A percentile compares a stretch with the other conserved stretches of the same genome.
These are phyloP conservation scores for Brassica rapa DNA, from an alignment of 345 rosid species.

Conservation along the genomic window DNA sequence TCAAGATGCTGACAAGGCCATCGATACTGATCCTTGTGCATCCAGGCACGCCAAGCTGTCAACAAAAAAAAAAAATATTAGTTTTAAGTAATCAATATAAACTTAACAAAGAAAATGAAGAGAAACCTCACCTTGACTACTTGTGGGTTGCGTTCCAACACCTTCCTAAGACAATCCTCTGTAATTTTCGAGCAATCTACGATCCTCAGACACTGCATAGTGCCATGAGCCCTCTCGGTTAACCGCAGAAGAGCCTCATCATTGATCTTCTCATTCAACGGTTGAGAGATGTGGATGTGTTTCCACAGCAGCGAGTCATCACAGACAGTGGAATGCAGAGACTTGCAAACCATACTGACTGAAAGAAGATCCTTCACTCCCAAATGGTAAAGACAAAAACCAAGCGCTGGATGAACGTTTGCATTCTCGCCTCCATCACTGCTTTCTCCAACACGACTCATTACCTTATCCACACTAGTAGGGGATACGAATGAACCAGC, in stretches of 20 bases:
- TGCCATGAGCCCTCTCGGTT: conserved; percentile 72
- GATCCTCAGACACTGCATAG: conserved; percentile 72
- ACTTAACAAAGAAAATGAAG: not conserved
- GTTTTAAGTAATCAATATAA: not conserved
- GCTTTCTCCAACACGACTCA: conserved; percentile 33
- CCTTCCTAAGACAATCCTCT: conserved; percentile 63
- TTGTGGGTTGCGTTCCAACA: conserved; percentile 63
- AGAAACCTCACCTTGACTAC: conserved; percentile 61
- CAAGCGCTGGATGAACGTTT: conserved; percentile 59
- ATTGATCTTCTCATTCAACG: conserved; percentile 80
- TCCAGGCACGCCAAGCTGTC: conserved; percentile 87
- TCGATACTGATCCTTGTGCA: conserved; percentile 74
- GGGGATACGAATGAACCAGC: conserved; percentile 31
- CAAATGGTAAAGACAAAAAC: conserved; percentile 61
- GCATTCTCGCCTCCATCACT: conserved; percentile 44
- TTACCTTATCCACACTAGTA: conserved; percentile 44
- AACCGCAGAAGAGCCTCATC: conserved; percentile 74
- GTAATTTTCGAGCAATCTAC: conserved; percentile 76
- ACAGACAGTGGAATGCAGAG: conserved; percentile 51
- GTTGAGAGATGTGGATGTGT: conserved; percentile 69
- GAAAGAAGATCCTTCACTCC: conserved; percentile 73
- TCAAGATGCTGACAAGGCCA: conserved; percentile 65
- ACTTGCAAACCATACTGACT: conserved; percentile 68
- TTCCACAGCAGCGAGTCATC: conserved; percentile 79
- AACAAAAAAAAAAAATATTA: conserved; percentile 21